These are phyloP conservation scores for Fagus sylvatica DNA, from an alignment of 306 rosid genomes.

Conservation along the genomic window DNA sequence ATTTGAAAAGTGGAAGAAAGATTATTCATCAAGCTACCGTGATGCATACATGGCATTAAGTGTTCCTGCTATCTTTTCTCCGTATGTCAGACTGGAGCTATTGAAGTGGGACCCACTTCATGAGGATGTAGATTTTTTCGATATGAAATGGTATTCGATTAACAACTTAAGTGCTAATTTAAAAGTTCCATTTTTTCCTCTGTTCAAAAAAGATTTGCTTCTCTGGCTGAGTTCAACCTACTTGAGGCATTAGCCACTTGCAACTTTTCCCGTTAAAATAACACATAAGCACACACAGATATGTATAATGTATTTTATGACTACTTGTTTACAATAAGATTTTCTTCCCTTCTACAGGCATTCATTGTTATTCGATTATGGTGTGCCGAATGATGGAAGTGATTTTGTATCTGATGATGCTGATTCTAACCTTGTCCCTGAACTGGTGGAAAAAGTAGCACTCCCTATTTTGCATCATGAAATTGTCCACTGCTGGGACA, in stretches of 20 bases:
- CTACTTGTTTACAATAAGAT: background rate
- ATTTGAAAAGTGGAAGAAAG: constrained; percentile 91
- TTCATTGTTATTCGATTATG: constrained; percentile 67
- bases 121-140: constrained; percentile 72
- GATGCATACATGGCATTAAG: constrained; percentile 93
- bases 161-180: constrained; percentile 16
- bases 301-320: background rate
- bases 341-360: constrained; percentile 54
- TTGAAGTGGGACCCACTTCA: constrained; percentile 95
- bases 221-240: constrained; percentile 5
- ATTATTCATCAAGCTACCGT: constrained; percentile 60
- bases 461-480: constrained; percentile 87
- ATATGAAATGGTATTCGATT: constrained; percentile 78
- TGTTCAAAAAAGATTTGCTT: background rate
- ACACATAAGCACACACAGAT: constrained; percentile 5
- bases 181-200: constrained; percentile 10
- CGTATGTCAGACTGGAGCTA: constrained; percentile 91
- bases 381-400: constrained; percentile 65
- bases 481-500: constrained; percentile 87
- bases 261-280: background rate
- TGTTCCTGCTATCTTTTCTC: constrained; percentile 84
- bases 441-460: constrained; percentile 89
- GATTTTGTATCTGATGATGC: constrained; percentile 66
- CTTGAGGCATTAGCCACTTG: background rate
- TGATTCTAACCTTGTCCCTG: constrained; percentile 89